Percentiles rank a stretch among this genome's conserved stretches.
phyloP scores from a whole-genome alignment of 768 basidiomycete genomes.

The Boletus barrowsii region DNA sequence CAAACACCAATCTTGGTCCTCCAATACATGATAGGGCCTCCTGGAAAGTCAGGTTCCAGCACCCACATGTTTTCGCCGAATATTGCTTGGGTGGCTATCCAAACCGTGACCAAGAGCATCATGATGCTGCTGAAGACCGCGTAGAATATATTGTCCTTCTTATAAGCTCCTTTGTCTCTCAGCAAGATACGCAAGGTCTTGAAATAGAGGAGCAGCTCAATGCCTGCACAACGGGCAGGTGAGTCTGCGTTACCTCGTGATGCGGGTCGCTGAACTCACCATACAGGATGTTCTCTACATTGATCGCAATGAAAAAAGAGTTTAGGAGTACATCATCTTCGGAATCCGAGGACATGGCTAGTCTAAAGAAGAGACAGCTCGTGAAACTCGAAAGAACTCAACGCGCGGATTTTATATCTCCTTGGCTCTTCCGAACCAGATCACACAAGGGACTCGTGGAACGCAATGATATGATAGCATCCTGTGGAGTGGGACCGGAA shows the following conservation, averaged over 20 bases:
- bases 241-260: background rate
- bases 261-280: constrained; percentile 6
- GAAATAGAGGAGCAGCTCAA: constrained; percentile 25
- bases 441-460: background rate
- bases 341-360: background rate
- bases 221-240: constrained; percentile 10
- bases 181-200: constrained; percentile 18
- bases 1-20: constrained; percentile 21
- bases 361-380: background rate
- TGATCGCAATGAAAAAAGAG: constrained; percentile 15
- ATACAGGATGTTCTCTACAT: constrained; percentile 20
- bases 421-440: background rate
- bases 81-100: constrained; percentile 16
- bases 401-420: background rate
- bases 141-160: constrained; percentile 13
- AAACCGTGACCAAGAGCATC: constrained; percentile 32
- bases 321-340: constrained; percentile 2
- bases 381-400: background rate
- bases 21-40: constrained; percentile 35
- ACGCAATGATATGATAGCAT: background rate
- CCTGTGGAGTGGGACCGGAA: background rate
- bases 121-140: constrained; percentile 24
- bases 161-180: background rate
- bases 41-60: constrained; percentile 30
- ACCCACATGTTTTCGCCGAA: constrained; percentile 39